These are phyloP conservation scores for Syzygium aromaticum DNA, from an alignment of 345 rosid genomes.

Conservation along the genomic window DNA sequence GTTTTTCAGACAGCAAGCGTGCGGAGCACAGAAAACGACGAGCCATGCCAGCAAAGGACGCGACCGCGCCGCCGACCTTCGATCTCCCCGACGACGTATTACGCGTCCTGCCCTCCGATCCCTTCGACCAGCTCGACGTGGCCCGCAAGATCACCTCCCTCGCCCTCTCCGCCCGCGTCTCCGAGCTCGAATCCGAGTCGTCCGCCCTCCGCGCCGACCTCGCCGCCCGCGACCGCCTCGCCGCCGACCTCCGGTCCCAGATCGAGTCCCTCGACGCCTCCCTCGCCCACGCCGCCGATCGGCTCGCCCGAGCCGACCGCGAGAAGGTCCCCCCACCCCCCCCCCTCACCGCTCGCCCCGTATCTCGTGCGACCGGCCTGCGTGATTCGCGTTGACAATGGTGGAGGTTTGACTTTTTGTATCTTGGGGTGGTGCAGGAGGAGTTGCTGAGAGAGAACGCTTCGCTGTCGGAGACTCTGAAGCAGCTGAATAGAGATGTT, in stretches of 20 bases:
- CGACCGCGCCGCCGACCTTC: constrained; percentile 32
- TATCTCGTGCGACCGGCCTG: not conserved
- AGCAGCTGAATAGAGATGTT: constrained; percentile 93
- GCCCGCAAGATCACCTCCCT: constrained; percentile 96
- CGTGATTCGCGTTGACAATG: not conserved
- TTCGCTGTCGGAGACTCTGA: constrained; percentile 50
- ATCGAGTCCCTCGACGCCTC: constrained; percentile 56
- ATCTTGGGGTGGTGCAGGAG: constrained; percentile 34
- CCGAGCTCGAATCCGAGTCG: constrained; percentile 72
- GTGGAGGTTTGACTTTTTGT: not conserved
- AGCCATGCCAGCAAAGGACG: constrained; percentile 31
- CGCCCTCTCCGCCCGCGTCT: constrained; percentile 85
- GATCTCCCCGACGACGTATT: constrained; percentile 74
- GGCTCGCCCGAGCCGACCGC: constrained; percentile 40
- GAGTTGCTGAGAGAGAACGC: constrained; percentile 53
- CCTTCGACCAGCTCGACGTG: constrained; percentile 88
- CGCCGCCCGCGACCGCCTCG: constrained; percentile 49
- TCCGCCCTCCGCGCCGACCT: constrained; percentile 41
- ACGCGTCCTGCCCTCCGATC: constrained; percentile 73
- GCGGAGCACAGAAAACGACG: not conserved
- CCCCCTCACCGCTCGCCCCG: not conserved
- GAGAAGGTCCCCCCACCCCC: constrained; percentile 41
- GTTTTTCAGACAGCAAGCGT: not conserved
- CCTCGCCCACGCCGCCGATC: constrained; percentile 47
- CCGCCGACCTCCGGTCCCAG: constrained; percentile 61